phyloP scores from a whole-genome alignment of 768 basidiomycete genomes.

The Agrocybe pediades region DNA sequence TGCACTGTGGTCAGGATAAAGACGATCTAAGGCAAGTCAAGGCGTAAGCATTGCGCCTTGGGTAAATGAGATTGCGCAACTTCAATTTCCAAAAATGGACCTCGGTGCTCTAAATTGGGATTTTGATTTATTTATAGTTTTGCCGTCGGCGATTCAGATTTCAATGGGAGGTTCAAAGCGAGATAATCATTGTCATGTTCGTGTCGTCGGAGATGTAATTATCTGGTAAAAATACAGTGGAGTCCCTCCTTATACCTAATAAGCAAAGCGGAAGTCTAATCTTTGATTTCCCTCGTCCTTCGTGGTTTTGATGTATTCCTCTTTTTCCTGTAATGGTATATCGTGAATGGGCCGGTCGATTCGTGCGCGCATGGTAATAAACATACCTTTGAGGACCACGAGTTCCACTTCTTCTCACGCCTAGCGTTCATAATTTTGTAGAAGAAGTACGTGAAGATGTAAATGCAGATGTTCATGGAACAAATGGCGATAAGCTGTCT shows the following conservation, averaged over 20 bases:
- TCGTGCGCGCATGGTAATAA: neutral
- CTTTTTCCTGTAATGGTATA: neutral
- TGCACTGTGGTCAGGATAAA: too few species aligned
- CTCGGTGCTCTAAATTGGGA: neutral
- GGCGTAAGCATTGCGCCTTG: neutral
- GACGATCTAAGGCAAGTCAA: too few species aligned
- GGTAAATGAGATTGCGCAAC: neutral
- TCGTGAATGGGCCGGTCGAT: too few species aligned
- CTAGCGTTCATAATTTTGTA: slow-evolving; percentile 49
- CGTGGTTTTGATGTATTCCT: neutral
- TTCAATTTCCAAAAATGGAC: neutral
- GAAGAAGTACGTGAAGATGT: slow-evolving; percentile 53
- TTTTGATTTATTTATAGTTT: neutral
- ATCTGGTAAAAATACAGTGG: neutral
- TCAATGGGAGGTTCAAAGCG: too few species aligned
- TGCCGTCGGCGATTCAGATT: too few species aligned
- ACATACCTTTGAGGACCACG: slow-evolving; percentile 45
- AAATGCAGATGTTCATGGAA: slow-evolving; percentile 51
- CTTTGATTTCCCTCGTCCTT: neutral
- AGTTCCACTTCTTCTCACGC: slow-evolving; percentile 51
- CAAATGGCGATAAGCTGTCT: slow-evolving; percentile 50
- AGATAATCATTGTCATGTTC: too few species aligned
- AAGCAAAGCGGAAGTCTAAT: neutral
- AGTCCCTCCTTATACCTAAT: too few species aligned
- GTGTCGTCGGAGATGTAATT: too few species aligned